Evolutionary conservation across 768 basidiomycete genomes (phyloP), one percentile per base, ranked within the genome.

Genomic region (Coprinellus micaceus): DNA sequence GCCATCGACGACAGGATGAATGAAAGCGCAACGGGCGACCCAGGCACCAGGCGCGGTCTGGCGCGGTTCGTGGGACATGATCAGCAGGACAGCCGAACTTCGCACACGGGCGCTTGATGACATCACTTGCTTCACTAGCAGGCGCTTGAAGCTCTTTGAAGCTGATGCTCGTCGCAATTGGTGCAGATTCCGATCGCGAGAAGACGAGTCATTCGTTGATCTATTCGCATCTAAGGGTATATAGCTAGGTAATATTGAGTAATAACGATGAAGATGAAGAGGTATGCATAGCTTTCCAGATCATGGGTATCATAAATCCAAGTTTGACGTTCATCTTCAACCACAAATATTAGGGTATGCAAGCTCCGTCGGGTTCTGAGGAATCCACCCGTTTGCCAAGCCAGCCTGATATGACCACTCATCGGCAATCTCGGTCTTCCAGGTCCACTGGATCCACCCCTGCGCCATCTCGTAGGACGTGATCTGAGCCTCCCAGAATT

Each of bases 341-440:
- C 71, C 73, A 61, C 89, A 95, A 53, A 88, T 87, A 60, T 74
- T 78, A 15, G 85, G 87, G 69, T 82, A 91, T 63, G 72, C 63
- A 40, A 64, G 68, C 26, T 67, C 61, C 9, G 78, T 79, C 4
- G 81, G 79, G 57, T 79, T 68, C 59, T 77, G 67, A 9, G 94
- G 93, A 66, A 96, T 94, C 91, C 90, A 94, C 21, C 93, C 93
- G 58, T 85, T 79, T 12, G 74, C 68, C 30, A 95, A 74, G 39
- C 92, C 92, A 44, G 88, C 85, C 60, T 89, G 82, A 74, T 96
- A 96, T 0, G 88, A 80, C 94, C 94, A 97, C 56, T 96, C 94
- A 59, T 91, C 89, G 2, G 90, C 86, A 58, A 73, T 72, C 69
- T 93, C 91, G 0, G 89, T 69, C 73, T 92, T 92, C 90, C 90